A percentile compares a stretch with the other conserved stretches of the same genome.
Evolutionary conservation across 257 asterid species (phyloP).

Genomic region (Nicotiana paniculata): DNA sequence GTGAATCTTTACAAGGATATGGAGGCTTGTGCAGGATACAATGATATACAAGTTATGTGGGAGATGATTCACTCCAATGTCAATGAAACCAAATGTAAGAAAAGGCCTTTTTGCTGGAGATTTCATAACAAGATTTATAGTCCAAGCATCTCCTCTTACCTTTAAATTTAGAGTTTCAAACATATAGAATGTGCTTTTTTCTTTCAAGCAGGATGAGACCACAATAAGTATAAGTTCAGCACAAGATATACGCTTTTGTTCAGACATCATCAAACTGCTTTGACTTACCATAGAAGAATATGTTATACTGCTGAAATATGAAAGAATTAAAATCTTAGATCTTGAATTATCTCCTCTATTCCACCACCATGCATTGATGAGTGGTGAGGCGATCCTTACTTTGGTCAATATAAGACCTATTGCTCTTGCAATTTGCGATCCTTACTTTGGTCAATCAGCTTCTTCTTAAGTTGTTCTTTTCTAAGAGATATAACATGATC

Average conservation of each 20-base stretch:
- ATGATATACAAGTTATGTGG: conserved; percentile 70
- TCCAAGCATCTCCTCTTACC: neutral
- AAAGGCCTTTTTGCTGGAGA: conserved; percentile 25
- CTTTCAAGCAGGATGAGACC: neutral
- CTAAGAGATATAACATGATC: neutral
- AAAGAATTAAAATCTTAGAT: no score
- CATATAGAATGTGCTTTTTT: neutral
- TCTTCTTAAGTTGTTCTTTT: neutral
- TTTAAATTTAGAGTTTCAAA: neutral
- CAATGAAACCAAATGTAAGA: conserved; percentile 18
- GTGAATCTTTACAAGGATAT: conserved; percentile 43
- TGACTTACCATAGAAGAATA: neutral
- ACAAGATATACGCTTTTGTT: neutral
- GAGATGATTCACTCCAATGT: conserved; percentile 34
- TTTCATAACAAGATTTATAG: conserved; percentile 22
- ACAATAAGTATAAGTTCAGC: neutral
- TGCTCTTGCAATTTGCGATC: neutral
- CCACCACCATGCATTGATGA: neutral
- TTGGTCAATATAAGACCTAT: neutral
- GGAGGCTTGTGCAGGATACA: conserved; percentile 61
- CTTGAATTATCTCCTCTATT: neutral
- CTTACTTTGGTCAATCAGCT: neutral
- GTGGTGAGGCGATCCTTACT: neutral
- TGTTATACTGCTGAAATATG: no score
- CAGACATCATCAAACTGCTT: neutral